These are phyloP conservation scores for Elaphomyces granulatus DNA, from an alignment of 495 filamentous ascomycete species.

Conservation along the genomic window DNA sequence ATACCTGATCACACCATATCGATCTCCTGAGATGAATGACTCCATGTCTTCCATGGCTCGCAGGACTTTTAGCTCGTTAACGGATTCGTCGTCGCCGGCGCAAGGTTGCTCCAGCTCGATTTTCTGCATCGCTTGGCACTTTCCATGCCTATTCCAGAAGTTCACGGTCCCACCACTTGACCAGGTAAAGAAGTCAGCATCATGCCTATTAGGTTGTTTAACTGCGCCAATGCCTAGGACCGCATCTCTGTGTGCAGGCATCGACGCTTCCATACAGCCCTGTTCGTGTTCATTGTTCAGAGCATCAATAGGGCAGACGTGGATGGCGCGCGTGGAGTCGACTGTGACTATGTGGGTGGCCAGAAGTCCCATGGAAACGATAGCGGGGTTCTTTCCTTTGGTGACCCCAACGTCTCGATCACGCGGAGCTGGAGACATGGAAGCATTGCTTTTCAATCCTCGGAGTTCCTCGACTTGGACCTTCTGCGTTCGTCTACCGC, in stretches of 20 bases:
- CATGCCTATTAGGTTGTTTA: conserved; percentile 35
- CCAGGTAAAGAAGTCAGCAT: conserved; percentile 77
- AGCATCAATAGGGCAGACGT: conserved; percentile 37
- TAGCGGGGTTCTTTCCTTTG: conserved; percentile 20
- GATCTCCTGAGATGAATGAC: conserved; percentile 70
- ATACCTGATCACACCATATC: conserved; percentile 64
- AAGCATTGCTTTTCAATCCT: conserved; percentile 8
- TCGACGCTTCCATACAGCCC: conserved; percentile 17
- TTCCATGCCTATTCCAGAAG: conserved; percentile 67
- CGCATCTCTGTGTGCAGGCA: conserved; percentile 62
- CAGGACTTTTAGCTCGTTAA: conserved; percentile 66
- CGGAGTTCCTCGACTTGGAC: conserved; percentile 27
- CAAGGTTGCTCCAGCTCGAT: conserved; percentile 54
- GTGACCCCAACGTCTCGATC: conserved; percentile 6
- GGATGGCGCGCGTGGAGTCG: conserved; percentile 57
- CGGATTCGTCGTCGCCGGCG: conserved; percentile 38
- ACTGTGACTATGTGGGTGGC: conserved; percentile 57
- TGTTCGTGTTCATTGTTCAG: conserved; percentile 20
- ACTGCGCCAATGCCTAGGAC: conserved; percentile 62
- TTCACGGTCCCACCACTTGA: conserved; percentile 60
- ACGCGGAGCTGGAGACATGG: conserved; percentile 15
- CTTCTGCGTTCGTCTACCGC: conserved; percentile 26
- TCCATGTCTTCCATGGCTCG: conserved; percentile 43
- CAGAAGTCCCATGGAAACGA: conserved; percentile 56
- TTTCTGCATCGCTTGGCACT: conserved; percentile 43